phyloP scores from a whole-genome alignment of 2,329 filamentous ascomycete genomes.

The Geosmithia putterillii region DNA sequence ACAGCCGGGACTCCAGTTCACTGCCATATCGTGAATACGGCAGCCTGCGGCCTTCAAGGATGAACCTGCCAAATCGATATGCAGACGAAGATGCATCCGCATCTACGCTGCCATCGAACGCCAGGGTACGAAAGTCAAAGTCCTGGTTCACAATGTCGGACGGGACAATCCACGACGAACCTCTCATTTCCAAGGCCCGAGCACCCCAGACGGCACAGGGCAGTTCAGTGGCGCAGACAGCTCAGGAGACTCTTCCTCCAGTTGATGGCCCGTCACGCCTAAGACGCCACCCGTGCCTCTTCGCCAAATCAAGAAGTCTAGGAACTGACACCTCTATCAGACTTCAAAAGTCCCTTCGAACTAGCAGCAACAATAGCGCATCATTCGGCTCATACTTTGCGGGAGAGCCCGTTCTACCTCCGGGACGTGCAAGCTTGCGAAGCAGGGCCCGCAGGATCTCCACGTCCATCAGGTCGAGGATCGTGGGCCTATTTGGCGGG shows the following conservation, averaged over 20 bases:
- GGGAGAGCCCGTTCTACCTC: constrained; percentile 8
- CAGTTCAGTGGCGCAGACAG: constrained; percentile 20
- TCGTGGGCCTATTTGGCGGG: constrained; percentile 32
- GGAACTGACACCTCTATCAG: constrained; percentile 18
- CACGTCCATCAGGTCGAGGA: constrained; percentile 43
- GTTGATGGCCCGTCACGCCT: constrained; percentile 19
- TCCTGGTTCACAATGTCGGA: constrained; percentile 35
- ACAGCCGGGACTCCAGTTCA: not conserved
- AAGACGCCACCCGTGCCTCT: constrained; percentile 27
- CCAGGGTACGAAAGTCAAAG: constrained; percentile 38
- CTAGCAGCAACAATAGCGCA: constrained; percentile 26
- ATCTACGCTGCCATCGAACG: constrained; percentile 9
- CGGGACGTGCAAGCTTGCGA: constrained; percentile 23
- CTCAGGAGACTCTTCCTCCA: constrained; percentile 22
- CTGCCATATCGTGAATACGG: not conserved
- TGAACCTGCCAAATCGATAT: not conserved
- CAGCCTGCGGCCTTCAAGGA: not conserved
- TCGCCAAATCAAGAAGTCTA: constrained; percentile 25
- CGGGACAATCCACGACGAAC: not conserved
- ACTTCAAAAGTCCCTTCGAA: constrained; percentile 37
- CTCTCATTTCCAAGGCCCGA: not conserved
- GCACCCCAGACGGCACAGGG: not conserved
- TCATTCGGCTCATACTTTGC: constrained; percentile 18
- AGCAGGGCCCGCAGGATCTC: constrained; percentile 50
- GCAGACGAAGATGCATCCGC: not conserved